These are phyloP conservation scores for Blastocystis hominis DNA, from an alignment of 352 stramenopile genomes.

Conservation along the genomic window DNA sequence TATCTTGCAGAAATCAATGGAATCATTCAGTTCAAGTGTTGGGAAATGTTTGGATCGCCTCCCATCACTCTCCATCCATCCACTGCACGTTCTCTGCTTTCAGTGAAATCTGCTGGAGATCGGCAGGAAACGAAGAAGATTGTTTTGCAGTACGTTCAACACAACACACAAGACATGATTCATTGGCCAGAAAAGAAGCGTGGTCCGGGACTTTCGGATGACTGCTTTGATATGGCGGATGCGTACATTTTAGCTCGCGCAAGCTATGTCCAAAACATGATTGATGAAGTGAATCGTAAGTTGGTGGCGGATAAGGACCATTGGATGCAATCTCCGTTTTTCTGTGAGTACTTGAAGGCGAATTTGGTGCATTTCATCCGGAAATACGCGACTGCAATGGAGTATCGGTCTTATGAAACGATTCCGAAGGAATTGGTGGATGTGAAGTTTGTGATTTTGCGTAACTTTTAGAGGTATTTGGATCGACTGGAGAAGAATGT, in stretches of 20 bases:
- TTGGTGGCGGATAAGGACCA: background rate
- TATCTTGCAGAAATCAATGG: conserved; percentile 46
- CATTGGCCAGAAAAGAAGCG: conserved; percentile 8
- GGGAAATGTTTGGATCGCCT: background rate
- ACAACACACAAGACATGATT: background rate
- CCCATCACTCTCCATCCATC: conserved; percentile 14
- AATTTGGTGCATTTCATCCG: background rate
- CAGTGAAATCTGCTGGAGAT: background rate
- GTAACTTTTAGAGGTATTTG: background rate
- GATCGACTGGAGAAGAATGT: background rate
- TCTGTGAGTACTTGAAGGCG: background rate
- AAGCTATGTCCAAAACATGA: background rate
- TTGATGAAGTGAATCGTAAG: background rate
- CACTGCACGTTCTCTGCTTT: conserved; percentile 16
- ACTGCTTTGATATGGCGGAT: conserved; percentile 54
- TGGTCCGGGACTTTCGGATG: background rate
- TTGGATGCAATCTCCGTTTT: background rate
- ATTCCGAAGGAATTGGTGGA: background rate
- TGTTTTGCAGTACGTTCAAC: conserved; percentile 25
- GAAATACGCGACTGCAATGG: background rate
- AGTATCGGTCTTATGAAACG: background rate
- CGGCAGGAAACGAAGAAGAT: conserved; percentile 16
- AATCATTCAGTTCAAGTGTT: conserved; percentile 19
- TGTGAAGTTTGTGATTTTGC: background rate
- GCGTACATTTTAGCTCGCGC: background rate